Conservation (phyloP, 1,284 basidiomycete species). For the Puccinia brachypodii region DNA sequence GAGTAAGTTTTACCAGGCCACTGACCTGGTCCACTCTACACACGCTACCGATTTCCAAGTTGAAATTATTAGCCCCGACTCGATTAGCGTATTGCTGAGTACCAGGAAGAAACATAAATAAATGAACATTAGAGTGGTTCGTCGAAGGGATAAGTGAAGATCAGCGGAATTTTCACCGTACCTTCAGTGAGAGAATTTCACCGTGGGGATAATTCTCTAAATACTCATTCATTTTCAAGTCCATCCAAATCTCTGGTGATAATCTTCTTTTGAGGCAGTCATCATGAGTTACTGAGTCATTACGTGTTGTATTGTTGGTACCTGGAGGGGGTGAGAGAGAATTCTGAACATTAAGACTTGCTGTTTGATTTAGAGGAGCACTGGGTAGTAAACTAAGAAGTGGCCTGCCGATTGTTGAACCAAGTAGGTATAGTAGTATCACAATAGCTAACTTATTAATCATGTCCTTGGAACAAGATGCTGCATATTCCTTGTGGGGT, state of each 20-base stretch:
- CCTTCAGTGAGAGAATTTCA: constrained; percentile 24
- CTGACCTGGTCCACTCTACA: constrained; percentile 45
- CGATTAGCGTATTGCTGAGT: constrained; percentile 42
- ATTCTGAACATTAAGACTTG: neutral
- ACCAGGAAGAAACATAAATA: neutral
- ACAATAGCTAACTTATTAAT: constrained; percentile 9
- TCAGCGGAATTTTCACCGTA: neutral
- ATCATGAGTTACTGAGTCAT: constrained; percentile 4
- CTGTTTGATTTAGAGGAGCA: constrained; percentile 18
- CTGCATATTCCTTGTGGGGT: neutral
- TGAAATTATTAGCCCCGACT: constrained; percentile 48
- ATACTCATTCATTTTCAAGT: constrained; percentile 47
- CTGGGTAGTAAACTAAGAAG: neutral
- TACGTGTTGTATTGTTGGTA: neutral
- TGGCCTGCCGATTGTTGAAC: constrained; percentile 22
- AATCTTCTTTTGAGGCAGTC: constrained; percentile 39
- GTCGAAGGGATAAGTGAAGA: neutral
- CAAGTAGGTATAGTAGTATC: constrained; percentile 9
- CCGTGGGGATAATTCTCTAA: constrained; percentile 43
- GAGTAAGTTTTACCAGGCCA: neutral
- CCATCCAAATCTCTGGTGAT: constrained; percentile 42
- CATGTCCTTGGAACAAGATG: constrained; percentile 18
- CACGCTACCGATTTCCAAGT: constrained; percentile 33
- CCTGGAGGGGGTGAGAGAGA: neutral
- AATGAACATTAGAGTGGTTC: neutral